Conservation (phyloP, 805 yeast genomes). For the Hanseniaspora singularis region DNA sequence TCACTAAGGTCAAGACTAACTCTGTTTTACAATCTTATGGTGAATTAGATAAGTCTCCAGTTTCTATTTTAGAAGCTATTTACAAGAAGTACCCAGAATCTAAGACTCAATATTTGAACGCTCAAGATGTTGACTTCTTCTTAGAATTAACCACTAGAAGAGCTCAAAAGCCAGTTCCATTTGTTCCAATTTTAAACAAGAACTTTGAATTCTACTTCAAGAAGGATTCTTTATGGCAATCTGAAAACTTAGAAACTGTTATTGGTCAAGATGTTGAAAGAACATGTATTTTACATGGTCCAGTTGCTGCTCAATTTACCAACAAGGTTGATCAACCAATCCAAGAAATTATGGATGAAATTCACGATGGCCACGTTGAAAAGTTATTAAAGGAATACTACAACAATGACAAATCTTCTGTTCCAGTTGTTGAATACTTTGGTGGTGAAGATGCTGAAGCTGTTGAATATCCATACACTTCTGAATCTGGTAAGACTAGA, state of each 20-base stretch:
- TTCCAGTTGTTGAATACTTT: conserved; percentile 85
- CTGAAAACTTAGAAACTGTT: conserved; percentile 92
- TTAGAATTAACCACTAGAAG: conserved; percentile 73
- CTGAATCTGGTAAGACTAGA: conserved; percentile 24
- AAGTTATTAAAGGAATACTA: conserved; percentile 59
- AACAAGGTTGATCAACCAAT: conserved; percentile 84
- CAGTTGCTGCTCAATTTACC: conserved; percentile 92
- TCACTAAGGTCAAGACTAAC: conserved; percentile 43
- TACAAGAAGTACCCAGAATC: conserved; percentile 64
- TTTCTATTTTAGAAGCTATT: conserved; percentile 44
- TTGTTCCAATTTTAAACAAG: conserved; percentile 88
- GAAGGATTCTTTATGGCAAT: conserved; percentile 98
- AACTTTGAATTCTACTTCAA: conserved; percentile 93
- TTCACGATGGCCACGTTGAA: conserved; percentile 81
- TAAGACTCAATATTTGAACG: conserved; percentile 70
- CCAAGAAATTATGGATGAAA: conserved; percentile 72
- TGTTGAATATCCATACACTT: conserved; percentile 28
- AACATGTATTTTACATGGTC: conserved; percentile 98
- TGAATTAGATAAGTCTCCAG: conserved; percentile 54
- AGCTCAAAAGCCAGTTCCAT: conserved; percentile 92
- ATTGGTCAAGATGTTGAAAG: conserved; percentile 93
- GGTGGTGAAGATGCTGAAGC: conserved; percentile 48
- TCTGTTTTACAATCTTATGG: conserved; percentile 66
- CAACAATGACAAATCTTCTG: conserved; percentile 51
- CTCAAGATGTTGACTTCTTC: conserved; percentile 92